Evolutionary conservation across 2,329 filamentous ascomycete species (phyloP), one percentile per base, ranked within the genome.

Genomic region (Colletotrichum falcatum): DNA sequence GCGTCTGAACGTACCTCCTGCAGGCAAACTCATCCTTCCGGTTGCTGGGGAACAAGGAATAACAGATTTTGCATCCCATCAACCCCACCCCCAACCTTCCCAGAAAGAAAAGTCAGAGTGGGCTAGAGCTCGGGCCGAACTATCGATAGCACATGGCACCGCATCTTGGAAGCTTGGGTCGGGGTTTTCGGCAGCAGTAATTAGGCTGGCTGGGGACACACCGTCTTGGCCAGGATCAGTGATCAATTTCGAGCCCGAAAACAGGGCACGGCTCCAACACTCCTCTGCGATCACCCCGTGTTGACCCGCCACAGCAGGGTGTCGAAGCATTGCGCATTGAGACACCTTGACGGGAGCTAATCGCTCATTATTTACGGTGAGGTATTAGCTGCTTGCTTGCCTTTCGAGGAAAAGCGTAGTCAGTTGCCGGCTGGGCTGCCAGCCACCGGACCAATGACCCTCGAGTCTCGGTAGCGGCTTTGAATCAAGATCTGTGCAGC

Each of bases 401-500:
- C 58, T 30, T 26, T 26, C 16, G 14, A 37, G 23, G 26, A 26
- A 12, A 26, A 49, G 16, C 18, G 30, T 28, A 42, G 44, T 35
- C 58, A 16, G 44, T 35, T 30, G 14, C 20, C 26, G 30, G 35
- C 44, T 51, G 53, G 30, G 46, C 18, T 60, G 42, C 23, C 54
- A 65, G 54, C 54, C 54, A 51, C 26, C 35, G 20, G 49, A 28
- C 37, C 61, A 28, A 55, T 51, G 35, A 44, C 35, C 23, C 26
- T 55, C 61, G 20, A 37, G 18, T 55, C 61, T 42, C 26, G 37
- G 61, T 26, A 44, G 33, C 20, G 12, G 6, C 26, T 18, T 20
- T 51, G 60, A 35, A 54, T 63, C 46, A 53, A 54, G 61, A 48
- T 46, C n/a, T n/a, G n/a, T n/a, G 28, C 61, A 55, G 49, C 61